A percentile compares a stretch with the other conserved stretches of the same genome.
These are phyloP conservation scores for Rutstroemia sp. DNA, from an alignment of 2,329 filamentous ascomycete genomes.

Conservation along the genomic window DNA sequence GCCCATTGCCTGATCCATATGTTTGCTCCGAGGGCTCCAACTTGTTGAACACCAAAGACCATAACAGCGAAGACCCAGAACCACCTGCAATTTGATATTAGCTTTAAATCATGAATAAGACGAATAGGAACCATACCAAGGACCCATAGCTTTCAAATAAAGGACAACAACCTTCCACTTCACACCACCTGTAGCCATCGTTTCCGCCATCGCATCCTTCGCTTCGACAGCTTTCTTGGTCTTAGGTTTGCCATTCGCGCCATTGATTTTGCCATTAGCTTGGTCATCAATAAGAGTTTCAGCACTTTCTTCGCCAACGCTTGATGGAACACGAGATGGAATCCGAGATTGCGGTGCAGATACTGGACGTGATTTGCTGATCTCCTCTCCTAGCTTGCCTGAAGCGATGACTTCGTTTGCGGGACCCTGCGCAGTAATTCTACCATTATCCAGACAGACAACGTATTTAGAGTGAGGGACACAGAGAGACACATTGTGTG, in stretches of 20 bases:
- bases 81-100: slow-evolving; percentile 38
- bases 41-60: slow-evolving; percentile 75
- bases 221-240: slow-evolving; percentile 32
- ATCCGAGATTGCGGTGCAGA: slow-evolving; percentile 66
- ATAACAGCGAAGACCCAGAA: slow-evolving; percentile 76
- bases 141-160: slow-evolving; percentile 87
- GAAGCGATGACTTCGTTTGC: slow-evolving; percentile 72
- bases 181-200: slow-evolving; percentile 78
- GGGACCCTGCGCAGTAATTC: slow-evolving; percentile 67
- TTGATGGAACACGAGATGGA: slow-evolving; percentile 72
- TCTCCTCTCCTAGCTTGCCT: slow-evolving; percentile 83
- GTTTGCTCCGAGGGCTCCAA: slow-evolving; percentile 81
- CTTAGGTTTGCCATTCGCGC: slow-evolving; percentile 34
- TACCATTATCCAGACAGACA: slow-evolving; percentile 82
- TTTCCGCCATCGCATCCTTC: slow-evolving; percentile 57
- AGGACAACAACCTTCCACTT: slow-evolving; percentile 80
- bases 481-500: slow-evolving; percentile 88
- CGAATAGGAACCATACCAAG: slow-evolving; percentile 45
- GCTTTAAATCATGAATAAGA: not conserved
- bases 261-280: slow-evolving; percentile 36
- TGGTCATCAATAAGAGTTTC: slow-evolving; percentile 49
- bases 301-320: slow-evolving; percentile 55
- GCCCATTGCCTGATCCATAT: slow-evolving; percentile 95
- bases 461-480: slow-evolving; percentile 74
- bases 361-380: slow-evolving; percentile 64